phyloP scores from a whole-genome alignment of 345 rosid genomes.

The Laguncularia racemosa region DNA sequence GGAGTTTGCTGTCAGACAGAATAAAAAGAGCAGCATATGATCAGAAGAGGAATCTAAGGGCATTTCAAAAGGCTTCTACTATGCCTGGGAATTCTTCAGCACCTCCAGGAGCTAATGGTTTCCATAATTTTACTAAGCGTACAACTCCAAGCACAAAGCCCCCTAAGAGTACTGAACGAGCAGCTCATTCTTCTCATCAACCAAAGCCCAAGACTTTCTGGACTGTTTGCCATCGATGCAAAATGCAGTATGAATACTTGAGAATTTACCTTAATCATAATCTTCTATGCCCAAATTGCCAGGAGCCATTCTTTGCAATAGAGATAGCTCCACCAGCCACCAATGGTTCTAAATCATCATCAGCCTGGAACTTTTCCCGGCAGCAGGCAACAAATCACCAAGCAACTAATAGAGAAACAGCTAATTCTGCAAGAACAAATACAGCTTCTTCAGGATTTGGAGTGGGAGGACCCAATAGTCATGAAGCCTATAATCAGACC shows the following conservation, averaged over 20 bases:
- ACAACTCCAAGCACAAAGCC: constrained; percentile 8
- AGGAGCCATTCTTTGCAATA: constrained; percentile 29
- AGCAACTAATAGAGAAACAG: neutral
- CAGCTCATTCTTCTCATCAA: constrained; percentile 13
- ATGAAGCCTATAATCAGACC: constrained; percentile 2
- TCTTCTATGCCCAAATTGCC: constrained; percentile 37
- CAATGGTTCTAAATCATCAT: constrained; percentile 14
- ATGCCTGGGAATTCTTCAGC: constrained; percentile 6
- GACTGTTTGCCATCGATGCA: constrained; percentile 40
- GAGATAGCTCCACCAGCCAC: constrained; percentile 30
- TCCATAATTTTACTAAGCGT: constrained; percentile 2
- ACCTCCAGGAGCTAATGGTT: constrained; percentile 11
- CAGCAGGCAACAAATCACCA: constrained; percentile 15
- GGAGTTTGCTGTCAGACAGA: constrained; percentile 32
- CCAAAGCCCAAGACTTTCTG: constrained; percentile 28
- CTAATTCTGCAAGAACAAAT: constrained; percentile 3
- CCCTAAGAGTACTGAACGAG: constrained; percentile 4
- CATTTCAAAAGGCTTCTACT: constrained; percentile 6
- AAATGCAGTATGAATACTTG: constrained; percentile 40
- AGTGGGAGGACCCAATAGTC: constrained; percentile 4
- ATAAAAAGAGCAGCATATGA: constrained; percentile 21
- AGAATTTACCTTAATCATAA: constrained; percentile 31
- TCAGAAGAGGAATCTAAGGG: constrained; percentile 12
- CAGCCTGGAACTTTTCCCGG: constrained; percentile 16
- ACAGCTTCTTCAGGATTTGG: constrained; percentile 4